Evolutionary conservation across 192 early-diverging fungal genomes (phyloP).

Genomic region (Mortierella hygrophila): DNA sequence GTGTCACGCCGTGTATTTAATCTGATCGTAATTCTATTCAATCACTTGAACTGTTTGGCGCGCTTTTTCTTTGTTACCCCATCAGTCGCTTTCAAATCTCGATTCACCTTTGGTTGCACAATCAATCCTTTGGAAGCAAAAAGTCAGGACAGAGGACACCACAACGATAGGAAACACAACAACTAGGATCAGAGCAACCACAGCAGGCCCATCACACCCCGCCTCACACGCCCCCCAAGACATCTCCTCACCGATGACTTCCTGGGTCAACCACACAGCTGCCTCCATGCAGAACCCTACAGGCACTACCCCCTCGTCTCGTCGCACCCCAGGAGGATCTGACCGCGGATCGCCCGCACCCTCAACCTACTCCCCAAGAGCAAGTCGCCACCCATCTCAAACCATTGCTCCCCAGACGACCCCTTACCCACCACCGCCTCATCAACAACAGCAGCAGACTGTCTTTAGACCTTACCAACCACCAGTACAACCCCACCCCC

Average conservation of each 20-base stretch:
- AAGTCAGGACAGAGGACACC: too few species aligned
- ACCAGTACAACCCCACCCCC: background rate
- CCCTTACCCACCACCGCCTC: background rate
- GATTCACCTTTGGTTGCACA: too few species aligned
- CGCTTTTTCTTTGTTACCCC: background rate
- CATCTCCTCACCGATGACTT: background rate
- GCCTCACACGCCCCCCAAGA: background rate
- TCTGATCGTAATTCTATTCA: background rate
- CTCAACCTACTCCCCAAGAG: background rate
- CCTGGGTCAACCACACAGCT: slow-evolving; percentile 52
- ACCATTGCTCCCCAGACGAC: background rate
- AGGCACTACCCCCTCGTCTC: background rate
- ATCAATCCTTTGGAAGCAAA: too few species aligned
- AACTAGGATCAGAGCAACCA: too few species aligned
- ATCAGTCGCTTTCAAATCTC: too few species aligned
- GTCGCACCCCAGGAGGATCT: slow-evolving; percentile 6
- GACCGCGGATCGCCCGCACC: slow-evolving; percentile 16
- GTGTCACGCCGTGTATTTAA: background rate
- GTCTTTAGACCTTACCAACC: background rate
- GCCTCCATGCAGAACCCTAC: slow-evolving; percentile 38
- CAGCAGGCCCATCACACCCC: background rate
- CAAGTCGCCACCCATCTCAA: slow-evolving; percentile 18
- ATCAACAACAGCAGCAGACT: background rate
- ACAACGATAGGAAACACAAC: too few species aligned
- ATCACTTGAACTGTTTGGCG: background rate